Evolutionary conservation across 495 filamentous ascomycete species (phyloP).

Genomic region (Aspergillus indologenus): DNA sequence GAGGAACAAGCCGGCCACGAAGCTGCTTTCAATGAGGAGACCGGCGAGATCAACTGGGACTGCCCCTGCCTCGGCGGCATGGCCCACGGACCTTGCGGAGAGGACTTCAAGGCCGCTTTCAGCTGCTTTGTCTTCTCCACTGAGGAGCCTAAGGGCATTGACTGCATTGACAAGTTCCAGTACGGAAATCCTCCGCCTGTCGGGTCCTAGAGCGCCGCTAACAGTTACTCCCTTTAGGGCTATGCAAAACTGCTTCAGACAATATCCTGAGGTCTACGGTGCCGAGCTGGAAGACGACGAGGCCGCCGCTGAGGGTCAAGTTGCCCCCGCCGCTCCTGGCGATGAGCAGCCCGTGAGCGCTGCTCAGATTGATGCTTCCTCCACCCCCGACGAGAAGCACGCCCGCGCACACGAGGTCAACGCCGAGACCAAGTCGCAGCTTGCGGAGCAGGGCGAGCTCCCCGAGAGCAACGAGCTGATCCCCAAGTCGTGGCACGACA

Average conservation of each 20-base stretch:
- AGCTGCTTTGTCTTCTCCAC: constrained; percentile 95
- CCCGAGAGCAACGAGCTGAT: constrained; percentile 45
- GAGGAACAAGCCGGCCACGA: constrained; percentile 79
- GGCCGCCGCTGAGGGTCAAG: constrained; percentile 13
- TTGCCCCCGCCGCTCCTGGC: constrained; percentile 25
- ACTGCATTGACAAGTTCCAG: constrained; percentile 99
- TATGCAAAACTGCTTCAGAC: constrained; percentile 96
- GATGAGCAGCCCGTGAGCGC: constrained; percentile 10
- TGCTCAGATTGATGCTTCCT: constrained; percentile 18
- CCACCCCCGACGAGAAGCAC: constrained; percentile 27
- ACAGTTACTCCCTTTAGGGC: constrained; percentile 43
- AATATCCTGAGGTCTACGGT: constrained; percentile 88
- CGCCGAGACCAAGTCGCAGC: constrained; percentile 24
- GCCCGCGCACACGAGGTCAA: constrained; percentile 26
- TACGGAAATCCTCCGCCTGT: constrained; percentile 37
- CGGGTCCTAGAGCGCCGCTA: constrained; percentile 1
- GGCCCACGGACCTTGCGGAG: constrained; percentile 94
- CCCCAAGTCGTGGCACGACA: constrained; percentile 51
- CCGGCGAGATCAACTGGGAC: constrained; percentile 99
- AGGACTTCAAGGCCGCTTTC: constrained; percentile 90
- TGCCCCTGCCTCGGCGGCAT: constrained; percentile 97
- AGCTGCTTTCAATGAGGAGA: constrained; percentile 96
- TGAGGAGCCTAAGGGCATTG: constrained; percentile 97
- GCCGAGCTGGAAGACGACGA: constrained; percentile 87
- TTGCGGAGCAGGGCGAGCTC: constrained; percentile 20